A percentile compares a stretch with the other conserved stretches of the same genome.
Conservation (phyloP, 257 asterid species). For the Salvia hispanica region DNA sequence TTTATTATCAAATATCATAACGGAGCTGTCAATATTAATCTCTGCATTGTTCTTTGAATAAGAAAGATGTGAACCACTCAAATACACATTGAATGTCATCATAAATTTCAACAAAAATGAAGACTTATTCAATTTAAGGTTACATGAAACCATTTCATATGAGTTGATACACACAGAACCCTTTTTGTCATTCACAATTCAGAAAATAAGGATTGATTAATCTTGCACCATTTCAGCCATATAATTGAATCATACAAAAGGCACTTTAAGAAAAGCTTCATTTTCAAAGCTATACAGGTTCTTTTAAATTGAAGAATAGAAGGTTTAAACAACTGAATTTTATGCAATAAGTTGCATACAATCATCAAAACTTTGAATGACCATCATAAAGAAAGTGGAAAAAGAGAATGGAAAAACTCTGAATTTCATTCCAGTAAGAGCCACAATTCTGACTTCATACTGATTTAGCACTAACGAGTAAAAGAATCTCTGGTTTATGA, state of each 20-base stretch:
- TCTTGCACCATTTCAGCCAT: background rate
- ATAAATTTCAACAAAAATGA: background rate
- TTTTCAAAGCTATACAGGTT: conserved; percentile 4
- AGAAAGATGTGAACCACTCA: conserved; percentile 6
- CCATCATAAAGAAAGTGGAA: background rate
- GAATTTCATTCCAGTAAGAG: background rate
- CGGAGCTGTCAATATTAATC: conserved; percentile 21
- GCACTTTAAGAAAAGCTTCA: background rate
- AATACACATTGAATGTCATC: conserved; percentile 12
- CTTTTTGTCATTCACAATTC: background rate
- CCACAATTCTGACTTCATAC: background rate
- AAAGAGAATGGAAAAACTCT: background rate
- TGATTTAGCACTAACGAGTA: background rate
- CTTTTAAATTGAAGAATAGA: background rate
- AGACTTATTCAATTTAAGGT: background rate
- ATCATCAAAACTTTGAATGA: background rate
- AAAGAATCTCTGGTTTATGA: background rate
- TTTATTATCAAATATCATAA: conserved; percentile 9
- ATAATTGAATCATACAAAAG: background rate
- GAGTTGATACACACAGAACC: background rate
- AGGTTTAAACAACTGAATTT: background rate
- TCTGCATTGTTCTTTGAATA: conserved; percentile 4
- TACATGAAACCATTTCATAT: conserved; percentile 4
- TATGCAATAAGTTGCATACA: background rate
- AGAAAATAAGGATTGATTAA: background rate